These are phyloP conservation scores for Fusarium sp. DNA, from an alignment of 2,329 filamentous ascomycete genomes.

Conservation along the genomic window DNA sequence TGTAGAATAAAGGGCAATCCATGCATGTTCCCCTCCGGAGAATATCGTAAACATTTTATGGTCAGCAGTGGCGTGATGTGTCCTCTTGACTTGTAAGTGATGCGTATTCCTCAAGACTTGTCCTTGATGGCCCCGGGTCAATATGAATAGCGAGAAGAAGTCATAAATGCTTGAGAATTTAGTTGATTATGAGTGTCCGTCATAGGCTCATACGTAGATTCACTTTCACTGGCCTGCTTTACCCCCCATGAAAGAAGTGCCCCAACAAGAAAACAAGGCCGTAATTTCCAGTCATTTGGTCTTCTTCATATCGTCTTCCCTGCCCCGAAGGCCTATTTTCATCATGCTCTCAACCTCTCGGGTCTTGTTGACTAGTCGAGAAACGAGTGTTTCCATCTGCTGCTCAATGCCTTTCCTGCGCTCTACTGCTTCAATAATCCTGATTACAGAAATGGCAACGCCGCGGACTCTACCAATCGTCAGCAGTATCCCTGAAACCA, in stretches of 20 bases:
- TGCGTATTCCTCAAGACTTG: background rate
- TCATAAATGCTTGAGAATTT: background rate
- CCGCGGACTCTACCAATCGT: slow-evolving; percentile 23
- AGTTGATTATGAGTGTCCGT: background rate
- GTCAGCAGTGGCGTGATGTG: slow-evolving; percentile 36
- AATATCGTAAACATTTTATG: background rate
- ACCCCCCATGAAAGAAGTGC: background rate
- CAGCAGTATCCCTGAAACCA: background rate
- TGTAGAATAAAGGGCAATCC: slow-evolving; percentile 39
- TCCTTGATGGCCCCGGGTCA: background rate
- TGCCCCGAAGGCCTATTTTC: slow-evolving; percentile 41
- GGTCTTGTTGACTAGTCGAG: slow-evolving; percentile 27
- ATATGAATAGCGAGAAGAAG: background rate
- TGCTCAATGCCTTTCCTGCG: slow-evolving; percentile 41
- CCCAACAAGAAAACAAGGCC: background rate
- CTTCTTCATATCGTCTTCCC: slow-evolving; percentile 39
- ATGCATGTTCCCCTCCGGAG: slow-evolving; percentile 35
- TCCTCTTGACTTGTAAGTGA: background rate
- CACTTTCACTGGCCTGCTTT: background rate
- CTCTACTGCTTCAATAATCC: slow-evolving; percentile 36
- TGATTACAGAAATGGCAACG: slow-evolving; percentile 23
- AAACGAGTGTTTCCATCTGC: slow-evolving; percentile 41
- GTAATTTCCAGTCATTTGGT: background rate
- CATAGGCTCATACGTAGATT: background rate
- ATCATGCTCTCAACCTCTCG: slow-evolving; percentile 44